phyloP scores from a whole-genome alignment of 768 basidiomycete species.

The Pleurotus platypus region DNA sequence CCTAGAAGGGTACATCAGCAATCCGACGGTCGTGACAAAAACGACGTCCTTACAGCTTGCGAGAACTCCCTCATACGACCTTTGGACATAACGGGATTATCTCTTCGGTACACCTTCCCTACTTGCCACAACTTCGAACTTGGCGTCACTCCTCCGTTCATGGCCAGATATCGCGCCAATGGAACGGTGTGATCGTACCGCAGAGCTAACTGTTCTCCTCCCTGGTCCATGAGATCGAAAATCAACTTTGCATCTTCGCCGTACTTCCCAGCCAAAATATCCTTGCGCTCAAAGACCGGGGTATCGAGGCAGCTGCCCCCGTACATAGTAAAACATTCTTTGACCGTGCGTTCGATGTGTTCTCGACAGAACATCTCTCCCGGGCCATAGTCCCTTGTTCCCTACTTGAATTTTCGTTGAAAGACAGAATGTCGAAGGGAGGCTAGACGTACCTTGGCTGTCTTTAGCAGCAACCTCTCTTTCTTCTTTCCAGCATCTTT shows the following conservation, averaged over 20 bases:
- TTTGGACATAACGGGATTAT: slow-evolving; percentile 96
- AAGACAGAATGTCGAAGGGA: slow-evolving; percentile 6
- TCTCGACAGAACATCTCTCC: slow-evolving; percentile 90
- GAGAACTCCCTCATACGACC: slow-evolving; percentile 98
- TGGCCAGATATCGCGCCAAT: slow-evolving; percentile 91
- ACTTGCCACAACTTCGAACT: slow-evolving; percentile 93
- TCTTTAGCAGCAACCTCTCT: slow-evolving; percentile 79
- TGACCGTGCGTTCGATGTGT: slow-evolving; percentile 85
- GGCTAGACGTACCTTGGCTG: slow-evolving; percentile 71
- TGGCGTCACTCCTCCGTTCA: slow-evolving; percentile 78
- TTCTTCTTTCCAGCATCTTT: slow-evolving; percentile 58
- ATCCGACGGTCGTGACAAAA: neutral
- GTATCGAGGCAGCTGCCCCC: slow-evolving; percentile 95
- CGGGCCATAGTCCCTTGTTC: slow-evolving; percentile 93
- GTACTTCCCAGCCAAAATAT: slow-evolving; percentile 93
- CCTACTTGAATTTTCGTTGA: slow-evolving; percentile 40
- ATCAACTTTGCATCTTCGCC: slow-evolving; percentile 98
- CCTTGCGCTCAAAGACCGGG: slow-evolving; percentile 97
- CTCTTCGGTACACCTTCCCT: slow-evolving; percentile 97
- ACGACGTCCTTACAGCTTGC: slow-evolving; percentile 70
- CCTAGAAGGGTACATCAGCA: slow-evolving; percentile 38
- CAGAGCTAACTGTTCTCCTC: slow-evolving; percentile 92
- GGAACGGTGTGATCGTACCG: slow-evolving; percentile 98
- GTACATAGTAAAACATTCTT: slow-evolving; percentile 82
- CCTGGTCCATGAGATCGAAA: slow-evolving; percentile 96